These are phyloP conservation scores for Bipolaris oryzae DNA, from an alignment of 2,329 filamentous ascomycete genomes.

Conservation along the genomic window DNA sequence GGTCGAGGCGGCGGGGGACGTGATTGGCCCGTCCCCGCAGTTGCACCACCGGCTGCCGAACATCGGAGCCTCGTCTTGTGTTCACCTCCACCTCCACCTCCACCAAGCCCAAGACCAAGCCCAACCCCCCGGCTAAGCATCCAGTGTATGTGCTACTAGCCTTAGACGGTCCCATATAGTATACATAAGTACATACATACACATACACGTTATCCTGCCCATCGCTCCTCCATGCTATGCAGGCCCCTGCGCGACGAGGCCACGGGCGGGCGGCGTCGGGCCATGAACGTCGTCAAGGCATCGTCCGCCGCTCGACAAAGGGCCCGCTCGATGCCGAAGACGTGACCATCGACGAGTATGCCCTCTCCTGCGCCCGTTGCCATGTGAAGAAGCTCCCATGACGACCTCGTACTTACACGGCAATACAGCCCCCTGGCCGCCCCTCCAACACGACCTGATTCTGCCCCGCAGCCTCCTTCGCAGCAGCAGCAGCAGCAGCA, in stretches of 20 bases:
- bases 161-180: background rate
- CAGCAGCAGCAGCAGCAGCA: background rate
- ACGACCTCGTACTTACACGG: conserved; percentile 16
- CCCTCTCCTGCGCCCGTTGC: conserved; percentile 15
- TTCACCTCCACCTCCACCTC: background rate
- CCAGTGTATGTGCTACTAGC: background rate
- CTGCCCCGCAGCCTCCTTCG: conserved; percentile 28
- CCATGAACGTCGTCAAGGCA: conserved; percentile 43
- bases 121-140: too few species aligned
- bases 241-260: conserved; percentile 19
- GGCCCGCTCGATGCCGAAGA: conserved; percentile 70
- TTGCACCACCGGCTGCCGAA: conserved; percentile 9
- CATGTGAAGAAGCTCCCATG: background rate
- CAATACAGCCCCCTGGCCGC: conserved; percentile 31
- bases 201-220: background rate
- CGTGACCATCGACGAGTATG: conserved; percentile 70
- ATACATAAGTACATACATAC: too few species aligned
- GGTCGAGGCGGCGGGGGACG: background rate
- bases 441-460: conserved; percentile 27
- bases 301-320: conserved; percentile 71
- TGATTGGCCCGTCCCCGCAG: conserved; percentile 23
- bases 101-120: too few species aligned
- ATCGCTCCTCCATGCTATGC: conserved; percentile 8
- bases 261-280: conserved; percentile 41
- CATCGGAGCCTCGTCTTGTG: conserved; percentile 9